Base-by-base conservation (phyloP, 108 stramenopile species). In the Parietichytrium sp. region DNA sequence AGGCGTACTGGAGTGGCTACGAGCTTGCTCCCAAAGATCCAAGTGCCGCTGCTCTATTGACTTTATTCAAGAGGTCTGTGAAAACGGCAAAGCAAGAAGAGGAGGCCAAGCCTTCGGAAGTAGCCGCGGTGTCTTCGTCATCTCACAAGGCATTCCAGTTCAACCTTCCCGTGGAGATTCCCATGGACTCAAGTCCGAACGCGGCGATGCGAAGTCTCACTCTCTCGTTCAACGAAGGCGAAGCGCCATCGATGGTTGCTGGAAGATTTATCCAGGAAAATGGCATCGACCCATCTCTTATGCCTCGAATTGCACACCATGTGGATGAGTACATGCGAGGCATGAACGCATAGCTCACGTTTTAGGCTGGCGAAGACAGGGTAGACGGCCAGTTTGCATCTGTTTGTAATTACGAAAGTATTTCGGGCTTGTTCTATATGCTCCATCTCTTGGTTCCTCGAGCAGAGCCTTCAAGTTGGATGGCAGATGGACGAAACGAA, bases 21-120 rank as follows among this genome's bases (percentile, higher is more conserved):
- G 61, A 72, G 61, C 42, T 72, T 6, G 61, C 61, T 6, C 61
- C 61, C 38, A 72, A 72, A 38, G 61, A 72, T 6, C 61, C 61
- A 23, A 42, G 61, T 7, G 61, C 61, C 10, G 20, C 6, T 16
- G 61, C 61, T 7, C 61, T 72, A 6, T 6, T 72, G 0, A 45
- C 18, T 13, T 20, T 72, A 42, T 72, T 72, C 20, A 72, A 72
- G 61, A 33, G 45, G 61, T 33, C 16, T 42, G 61, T 72, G 61
- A 42, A 33, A 6, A 72, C 36, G 61, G 61, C 61, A 10, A 72
- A 72, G 61, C 36, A 72, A 20, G 38, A 72, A 27, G 42, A 36
- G 6, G 15, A 72, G 42, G 42, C 61, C 29, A 27, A 55, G 54
- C 38, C 61, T 10, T 12, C 10, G 33, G 38, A 33, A 0, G 49